A percentile compares a stretch with the other conserved stretches of the same genome.
These are phyloP conservation scores for Cicer pinnatifidum DNA, from an alignment of 306 rosid genomes.

Conservation along the genomic window DNA sequence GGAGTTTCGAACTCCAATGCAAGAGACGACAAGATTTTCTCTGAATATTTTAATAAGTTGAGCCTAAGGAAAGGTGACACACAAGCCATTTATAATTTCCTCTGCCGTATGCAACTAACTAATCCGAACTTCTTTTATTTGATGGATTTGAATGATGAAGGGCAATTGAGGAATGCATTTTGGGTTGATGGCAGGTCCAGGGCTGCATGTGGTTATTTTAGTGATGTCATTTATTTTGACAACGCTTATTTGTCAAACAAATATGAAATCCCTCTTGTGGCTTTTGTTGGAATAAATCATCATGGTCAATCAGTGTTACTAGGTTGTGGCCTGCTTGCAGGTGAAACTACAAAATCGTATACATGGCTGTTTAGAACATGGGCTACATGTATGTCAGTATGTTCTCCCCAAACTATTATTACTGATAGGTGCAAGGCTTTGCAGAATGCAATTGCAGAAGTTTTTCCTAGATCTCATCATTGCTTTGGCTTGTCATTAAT, in stretches of 20 bases:
- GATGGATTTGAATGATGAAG: slow-evolving; percentile 90
- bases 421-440: slow-evolving; percentile 80
- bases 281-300: slow-evolving; percentile 84
- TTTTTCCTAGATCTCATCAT: slow-evolving; percentile 76
- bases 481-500: slow-evolving; percentile 83
- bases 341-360: slow-evolving; percentile 78
- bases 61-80: slow-evolving; percentile 85
- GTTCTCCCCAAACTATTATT: slow-evolving; percentile 74
- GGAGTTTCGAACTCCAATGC: slow-evolving; percentile 49
- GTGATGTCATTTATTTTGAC: slow-evolving; percentile 79
- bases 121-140: slow-evolving; percentile 90
- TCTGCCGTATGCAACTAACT: slow-evolving; percentile 90
- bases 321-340: slow-evolving; percentile 88
- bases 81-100: slow-evolving; percentile 85
- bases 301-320: slow-evolving; percentile 82
- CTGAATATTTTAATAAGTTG: slow-evolving; percentile 57
- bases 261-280: slow-evolving; percentile 89
- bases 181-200: slow-evolving; percentile 87
- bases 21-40: slow-evolving; percentile 50
- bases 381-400: slow-evolving; percentile 71
- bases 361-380: slow-evolving; percentile 84
- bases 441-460: slow-evolving; percentile 68
- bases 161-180: slow-evolving; percentile 75
- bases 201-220: slow-evolving; percentile 83
- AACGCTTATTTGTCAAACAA: slow-evolving; percentile 74